Percentiles rank a stretch among this genome's conserved stretches.
These are phyloP conservation scores for Rosa rugosa DNA, from an alignment of 306 rosid species.

Conservation along the genomic window DNA sequence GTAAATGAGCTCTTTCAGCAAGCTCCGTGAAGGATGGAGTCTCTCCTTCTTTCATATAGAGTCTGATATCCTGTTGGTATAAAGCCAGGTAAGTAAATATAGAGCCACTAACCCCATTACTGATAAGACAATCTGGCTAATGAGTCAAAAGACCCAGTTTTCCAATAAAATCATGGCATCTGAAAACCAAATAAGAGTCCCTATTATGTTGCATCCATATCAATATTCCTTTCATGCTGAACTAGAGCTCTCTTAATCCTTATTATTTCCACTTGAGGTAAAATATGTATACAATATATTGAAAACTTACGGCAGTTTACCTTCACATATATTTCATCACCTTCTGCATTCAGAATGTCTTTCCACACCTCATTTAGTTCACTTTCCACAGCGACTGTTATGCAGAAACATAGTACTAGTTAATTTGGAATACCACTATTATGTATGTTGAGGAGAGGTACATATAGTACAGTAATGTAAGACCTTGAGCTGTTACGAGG, in stretches of 20 bases:
- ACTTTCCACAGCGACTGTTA: conserved; percentile 76
- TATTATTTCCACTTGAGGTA: not conserved
- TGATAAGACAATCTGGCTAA: not conserved
- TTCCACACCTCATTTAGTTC: conserved; percentile 95
- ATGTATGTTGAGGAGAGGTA: not conserved
- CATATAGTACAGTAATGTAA: conserved; percentile 17
- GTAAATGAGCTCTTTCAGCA: conserved; percentile 71
- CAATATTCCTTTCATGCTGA: not conserved
- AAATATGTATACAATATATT: not conserved
- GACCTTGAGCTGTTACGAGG: conserved; percentile 99
- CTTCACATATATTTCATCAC: conserved; percentile 97
- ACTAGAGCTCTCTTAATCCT: not conserved
- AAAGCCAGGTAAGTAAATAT: conserved; percentile 18
- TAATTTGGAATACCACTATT: conserved; percentile 8
- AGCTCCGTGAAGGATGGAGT: conserved; percentile 83
- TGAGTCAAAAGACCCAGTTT: not conserved
- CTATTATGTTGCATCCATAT: not conserved
- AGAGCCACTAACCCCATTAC: not conserved
- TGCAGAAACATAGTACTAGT: conserved; percentile 25
- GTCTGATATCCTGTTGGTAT: conserved; percentile 59
- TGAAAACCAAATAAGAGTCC: not conserved
- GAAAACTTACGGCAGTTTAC: conserved; percentile 34
- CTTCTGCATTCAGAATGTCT: conserved; percentile 85
- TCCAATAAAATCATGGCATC: not conserved
- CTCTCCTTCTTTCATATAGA: conserved; percentile 88